These are phyloP conservation scores for Lipomyces spencermartinsiae DNA, from an alignment of 805 yeast genomes.

Conservation along the genomic window DNA sequence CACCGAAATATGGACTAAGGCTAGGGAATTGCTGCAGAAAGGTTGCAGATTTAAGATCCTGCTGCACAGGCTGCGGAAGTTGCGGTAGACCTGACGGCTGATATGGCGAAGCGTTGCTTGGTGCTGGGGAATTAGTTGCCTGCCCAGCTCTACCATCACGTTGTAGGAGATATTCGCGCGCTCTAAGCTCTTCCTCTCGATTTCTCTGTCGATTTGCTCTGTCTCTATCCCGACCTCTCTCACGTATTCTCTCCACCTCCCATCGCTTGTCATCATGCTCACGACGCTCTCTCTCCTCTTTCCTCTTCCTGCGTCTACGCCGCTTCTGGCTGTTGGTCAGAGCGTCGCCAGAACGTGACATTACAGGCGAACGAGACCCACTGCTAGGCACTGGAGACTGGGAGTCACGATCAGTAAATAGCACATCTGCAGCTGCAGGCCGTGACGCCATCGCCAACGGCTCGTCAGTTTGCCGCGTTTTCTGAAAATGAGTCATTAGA, in stretches of 20 bases:
- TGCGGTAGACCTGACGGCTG: slow-evolving; percentile 11
- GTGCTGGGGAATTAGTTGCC: background rate
- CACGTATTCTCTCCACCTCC: background rate
- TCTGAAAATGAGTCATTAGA: background rate
- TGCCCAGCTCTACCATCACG: slow-evolving; percentile 5
- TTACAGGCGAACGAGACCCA: background rate
- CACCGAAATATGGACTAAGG: background rate
- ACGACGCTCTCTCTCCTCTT: slow-evolving; percentile 23
- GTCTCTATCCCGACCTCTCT: slow-evolving; percentile 5
- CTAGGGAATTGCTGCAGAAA: slow-evolving; percentile 16
- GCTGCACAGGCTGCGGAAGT: background rate
- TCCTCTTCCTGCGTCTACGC: slow-evolving; percentile 19
- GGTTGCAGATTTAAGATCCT: slow-evolving; percentile 3
- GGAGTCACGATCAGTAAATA: slow-evolving; percentile 2
- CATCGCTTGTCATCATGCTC: slow-evolving; percentile 3
- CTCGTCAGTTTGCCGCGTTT: background rate
- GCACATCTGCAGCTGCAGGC: background rate
- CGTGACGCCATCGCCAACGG: background rate
- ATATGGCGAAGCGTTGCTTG: background rate
- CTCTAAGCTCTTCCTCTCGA: background rate
- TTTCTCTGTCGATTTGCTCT: slow-evolving; percentile 1
- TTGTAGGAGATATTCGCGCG: slow-evolving; percentile 1
- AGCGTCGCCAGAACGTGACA: background rate
- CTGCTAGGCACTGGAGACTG: background rate
- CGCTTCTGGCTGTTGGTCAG: slow-evolving; percentile 30